Evolutionary conservation across 176 grass and related monocot genomes (phyloP), one percentile per base, ranked within the genome.

Genomic region (Zea luxurians): DNA sequence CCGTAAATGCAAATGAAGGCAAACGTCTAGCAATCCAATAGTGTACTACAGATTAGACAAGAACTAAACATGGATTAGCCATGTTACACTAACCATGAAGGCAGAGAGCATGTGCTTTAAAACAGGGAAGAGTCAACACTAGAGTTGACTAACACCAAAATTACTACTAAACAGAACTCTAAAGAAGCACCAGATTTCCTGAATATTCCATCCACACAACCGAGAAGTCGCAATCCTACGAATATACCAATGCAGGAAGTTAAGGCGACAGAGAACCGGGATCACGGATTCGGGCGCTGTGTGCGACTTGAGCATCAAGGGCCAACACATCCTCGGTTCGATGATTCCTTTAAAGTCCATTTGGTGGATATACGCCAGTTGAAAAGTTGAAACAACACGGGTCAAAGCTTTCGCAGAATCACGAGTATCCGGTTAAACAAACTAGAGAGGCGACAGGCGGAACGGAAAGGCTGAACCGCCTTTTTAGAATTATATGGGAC

Each of bases 381-480:
- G 38, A 40, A 40, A 40, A 40, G 38, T 40, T 40, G 60, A 18
- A 83, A 13, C 37, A 68, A 40, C 80, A 85, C 18, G 35, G 27
- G 72, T 71, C 82, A 85, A 85, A 73, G 35, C 50, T 43, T 16
- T 37, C n/a, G 50, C 62, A 63, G 70, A 64, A 79, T 34, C 80
- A 67, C 62, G 27, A 61, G 73, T 2, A 37, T 6, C 42, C 5
- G 66, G 78, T 85, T 85, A 82, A 88, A 79, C 80, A 80, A 89
- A 80, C 8, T 16, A 16, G n/a, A 59, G n/a, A 20, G 18, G 55
- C 55, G n/a, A 10, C 55, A 15, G 42, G 69, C 60, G 63, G 59
- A 72, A 77, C 60, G 50, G 75, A 89, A 82, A 89, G 85, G 87
- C 73, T 67, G 2, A 66, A 2, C 50, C 13, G 2, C 78, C 83